A percentile compares a stretch with the other conserved stretches of the same genome.
phyloP scores from a whole-genome alignment of 345 rosid species.

The Kandelia obovata region DNA sequence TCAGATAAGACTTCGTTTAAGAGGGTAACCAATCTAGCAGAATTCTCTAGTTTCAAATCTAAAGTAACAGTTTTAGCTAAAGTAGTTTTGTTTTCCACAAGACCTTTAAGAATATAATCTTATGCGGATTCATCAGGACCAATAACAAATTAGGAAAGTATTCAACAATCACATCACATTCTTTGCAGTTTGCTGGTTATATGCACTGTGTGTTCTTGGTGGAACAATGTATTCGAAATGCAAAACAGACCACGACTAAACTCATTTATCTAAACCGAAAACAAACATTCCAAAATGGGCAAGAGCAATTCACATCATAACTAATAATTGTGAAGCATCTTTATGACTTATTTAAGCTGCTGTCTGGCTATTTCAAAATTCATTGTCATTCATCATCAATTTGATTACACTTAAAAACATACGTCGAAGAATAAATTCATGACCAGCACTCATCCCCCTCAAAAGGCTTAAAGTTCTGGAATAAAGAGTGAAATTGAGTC shows the following conservation, averaged over 20 bases:
- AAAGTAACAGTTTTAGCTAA: neutral
- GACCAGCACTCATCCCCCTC: neutral
- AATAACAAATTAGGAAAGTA: neutral
- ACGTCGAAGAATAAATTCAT: slow-evolving; percentile 10
- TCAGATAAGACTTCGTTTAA: neutral
- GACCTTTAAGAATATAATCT: slow-evolving; percentile 9
- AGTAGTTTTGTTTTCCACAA: neutral
- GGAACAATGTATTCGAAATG: neutral
- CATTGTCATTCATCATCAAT: too few species aligned
- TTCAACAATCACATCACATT: neutral
- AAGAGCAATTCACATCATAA: neutral
- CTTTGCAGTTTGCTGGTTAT: neutral
- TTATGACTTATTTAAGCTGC: neutral
- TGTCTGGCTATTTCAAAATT: neutral
- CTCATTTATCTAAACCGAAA: neutral
- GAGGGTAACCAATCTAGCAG: neutral
- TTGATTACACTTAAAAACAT: neutral
- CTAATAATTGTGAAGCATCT: neutral
- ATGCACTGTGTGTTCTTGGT: slow-evolving; percentile 5
- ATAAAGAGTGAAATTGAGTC: neutral
- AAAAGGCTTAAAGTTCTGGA: neutral
- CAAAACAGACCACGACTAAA: neutral
- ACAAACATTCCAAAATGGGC: neutral
- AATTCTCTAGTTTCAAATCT: neutral
- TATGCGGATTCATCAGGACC: slow-evolving; percentile 1